Evolutionary conservation across 140 eudicot species (phyloP), one percentile per base, ranked within the genome.

Genomic region (Flaveria floridana): DNA sequence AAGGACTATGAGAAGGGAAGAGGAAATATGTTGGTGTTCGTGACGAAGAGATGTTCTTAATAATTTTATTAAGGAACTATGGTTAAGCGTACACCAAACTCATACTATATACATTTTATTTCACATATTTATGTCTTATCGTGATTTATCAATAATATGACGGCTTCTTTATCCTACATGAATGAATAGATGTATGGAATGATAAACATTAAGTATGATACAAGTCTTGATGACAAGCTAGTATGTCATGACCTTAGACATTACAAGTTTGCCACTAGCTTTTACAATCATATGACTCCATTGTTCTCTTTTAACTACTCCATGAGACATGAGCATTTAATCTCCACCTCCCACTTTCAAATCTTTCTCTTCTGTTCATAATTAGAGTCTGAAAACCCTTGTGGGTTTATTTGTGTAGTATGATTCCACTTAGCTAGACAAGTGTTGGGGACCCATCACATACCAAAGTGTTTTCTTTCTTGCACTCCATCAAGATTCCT

Each of bases 371-470:
- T 37, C 25, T 53, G 34, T 79, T 79, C 71, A 78, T 70, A 58
- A 57, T 44, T 78, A 59, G 46, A 18, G 65, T 61, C 18, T 47
- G 70, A 44, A 77, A 44, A 50, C 68, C 52, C 68, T 57, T 72
- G 47, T 39, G 26, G 34, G 65, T 10, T 26, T 25, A 18, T 13
- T 62, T 62, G 16, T 21, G 37, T 21, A 21, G 10, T 21, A 10
- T 11, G 12, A 15, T 61, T 62, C 67, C 73, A 78, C 68, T 78
- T 51, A 71, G 71, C 82, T 70, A 78, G 58, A 78, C 46, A 58
- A 70, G 72, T 50, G 57, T 71, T 62, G 42, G 71, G 81, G 81
- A 21, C 81, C 81, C 82, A 78, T 78, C 72, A 50, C 30, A 48
- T 70, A 61, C 71, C 62, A 78, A 78, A 71, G 47, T 61, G 47